Conservation (phyloP, 2,329 filamentous ascomycete genomes). For the Microdochium nivale region DNA sequence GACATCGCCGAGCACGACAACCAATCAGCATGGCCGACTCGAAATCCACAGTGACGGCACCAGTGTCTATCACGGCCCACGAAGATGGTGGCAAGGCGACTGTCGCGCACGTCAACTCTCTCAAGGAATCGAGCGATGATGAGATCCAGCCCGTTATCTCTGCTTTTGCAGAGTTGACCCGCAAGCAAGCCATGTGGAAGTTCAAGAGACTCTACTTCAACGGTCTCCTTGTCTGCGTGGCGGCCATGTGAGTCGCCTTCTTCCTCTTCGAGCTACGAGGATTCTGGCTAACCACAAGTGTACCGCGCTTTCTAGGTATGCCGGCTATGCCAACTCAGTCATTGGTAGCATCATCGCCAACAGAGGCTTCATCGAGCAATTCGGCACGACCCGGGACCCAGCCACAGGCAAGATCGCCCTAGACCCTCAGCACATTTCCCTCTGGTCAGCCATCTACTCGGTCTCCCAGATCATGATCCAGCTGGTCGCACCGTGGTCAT, state of each 20-base stretch:
- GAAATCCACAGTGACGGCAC: background rate
- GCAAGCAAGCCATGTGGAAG: background rate
- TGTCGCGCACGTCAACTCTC: background rate
- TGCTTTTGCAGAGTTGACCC: background rate
- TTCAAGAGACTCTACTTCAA: background rate
- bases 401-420: background rate
- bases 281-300: background rate
- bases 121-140: background rate
- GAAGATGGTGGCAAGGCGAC: background rate
- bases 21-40: background rate
- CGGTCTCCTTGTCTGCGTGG: background rate
- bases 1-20: background rate
- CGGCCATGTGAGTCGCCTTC: background rate
- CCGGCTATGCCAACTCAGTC: background rate
- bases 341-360: background rate
- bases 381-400: background rate
- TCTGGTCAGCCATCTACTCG: constrained; percentile 2
- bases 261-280: background rate
- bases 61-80: background rate
- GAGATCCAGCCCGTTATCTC: background rate
- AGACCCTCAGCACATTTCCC: constrained; percentile 1
- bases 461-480: constrained; percentile 1
- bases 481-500: background rate
- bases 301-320: background rate
- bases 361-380: background rate